Evolutionary conservation across 352 stramenopile genomes (phyloP), one percentile per base, ranked within the genome.

Genomic region (Phytophthora cactorum): DNA sequence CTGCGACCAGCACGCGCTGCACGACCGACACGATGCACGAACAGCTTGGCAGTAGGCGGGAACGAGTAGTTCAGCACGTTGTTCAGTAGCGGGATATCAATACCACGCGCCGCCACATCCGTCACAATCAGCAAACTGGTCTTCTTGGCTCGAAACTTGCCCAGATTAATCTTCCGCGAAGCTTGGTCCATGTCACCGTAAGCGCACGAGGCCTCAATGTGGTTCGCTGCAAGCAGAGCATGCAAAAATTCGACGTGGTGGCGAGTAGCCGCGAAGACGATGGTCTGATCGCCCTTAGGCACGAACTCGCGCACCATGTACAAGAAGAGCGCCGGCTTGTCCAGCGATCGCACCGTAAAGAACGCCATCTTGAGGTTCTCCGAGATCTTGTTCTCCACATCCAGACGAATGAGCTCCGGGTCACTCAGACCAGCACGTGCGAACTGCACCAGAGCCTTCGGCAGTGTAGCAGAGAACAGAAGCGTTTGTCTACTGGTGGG

Each of bases 221-320:
- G 81, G 66, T 89, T 85, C 10, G 91, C 86, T 6, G 74, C 77
- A 6, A 98, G 73, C 22, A 99, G 67, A n/a, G 95, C 93, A 61
- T 98, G 89, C n/a, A 99, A 67, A 59, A 99, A 99, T 78, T 99
- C 98, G 8, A 98, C 97, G 78, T 99, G 97, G 78, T 99, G 97
- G 22, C 96, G 82, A 28, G 98, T 99, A 6, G 98, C 97, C 4
- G 95, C 95, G 72, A 99, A 99, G 32, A 99, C 92, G 38, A 99
- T 97, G 14, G 97, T 99, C 62, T 99, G 89, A 32, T 98, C 85
- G 29, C 89, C 83, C 51, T 84, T 77, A 8, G 91, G 89, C 63
- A 98, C 88, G 59, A 99, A 96, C 53, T 99, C 92, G 39, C 92
- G 81, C 52, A 99, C 72, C 52, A 99, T 84, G 77, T 99, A 99